Evolutionary conservation across 441 rosid genomes (phyloP), one percentile per base, ranked within the genome.

Genomic region (Arabidopsis lyrata): DNA sequence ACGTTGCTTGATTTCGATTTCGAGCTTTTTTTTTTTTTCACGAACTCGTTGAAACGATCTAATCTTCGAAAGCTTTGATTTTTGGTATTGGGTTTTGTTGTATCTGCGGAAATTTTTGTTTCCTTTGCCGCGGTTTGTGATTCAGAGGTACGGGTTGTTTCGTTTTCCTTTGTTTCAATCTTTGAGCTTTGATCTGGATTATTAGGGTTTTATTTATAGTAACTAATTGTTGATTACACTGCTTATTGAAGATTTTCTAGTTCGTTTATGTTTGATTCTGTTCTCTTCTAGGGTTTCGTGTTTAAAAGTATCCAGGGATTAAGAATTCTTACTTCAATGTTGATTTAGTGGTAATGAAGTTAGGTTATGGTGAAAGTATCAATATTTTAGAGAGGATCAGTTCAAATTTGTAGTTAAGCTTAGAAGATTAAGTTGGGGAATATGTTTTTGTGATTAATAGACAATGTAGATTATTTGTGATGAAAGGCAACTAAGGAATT

Each of bases 201-300:
- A 32, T 74, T 11, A 80, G 82, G 88, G 79, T 79, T 86, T 72
- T 22, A 5, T 49, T 45, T 67, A 58, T 71, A 41, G 53, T 63
- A n/a, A 29, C 14, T 42, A 54, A 9, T 55, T 29, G 66, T 77
- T 71, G 52, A 18, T 61, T 38, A 42, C 39, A 12, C 71, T 68
- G 77, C 77, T 47, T 38, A 55, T 49, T 66, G 63, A 76, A 68
- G 77, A 11, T 55, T 15, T 42, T 24, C 10, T 54, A 81, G 73
- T 48, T 47, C 47, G 50, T 72, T 64, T 15, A 60, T 53, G 59
- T 76, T 74, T 72, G 76, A 57, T 81, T 81, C 39, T 67, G 70
- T 75, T 55, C 71, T 71, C 35, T 31, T 44, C 57, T 82, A 69
- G 86, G 86, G 80, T 79, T 69, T 76, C 54, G 27, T 38, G 27